phyloP scores from a whole-genome alignment of 2,329 filamentous ascomycete genomes.

The Colletotrichum lindemuthianum region DNA sequence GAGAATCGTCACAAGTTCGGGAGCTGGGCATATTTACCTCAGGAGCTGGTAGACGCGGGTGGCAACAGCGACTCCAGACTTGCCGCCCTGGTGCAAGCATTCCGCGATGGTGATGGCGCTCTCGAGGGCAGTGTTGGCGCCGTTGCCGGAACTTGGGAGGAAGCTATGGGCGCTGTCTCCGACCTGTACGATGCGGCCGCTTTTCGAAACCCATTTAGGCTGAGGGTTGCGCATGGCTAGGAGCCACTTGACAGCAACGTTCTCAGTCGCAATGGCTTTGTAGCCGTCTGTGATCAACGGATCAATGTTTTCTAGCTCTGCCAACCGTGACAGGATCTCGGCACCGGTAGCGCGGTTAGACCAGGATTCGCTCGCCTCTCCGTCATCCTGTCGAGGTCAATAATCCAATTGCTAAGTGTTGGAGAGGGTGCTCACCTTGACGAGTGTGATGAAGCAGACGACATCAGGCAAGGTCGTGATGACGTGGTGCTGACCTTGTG shows the following conservation, averaged over 20 bases:
- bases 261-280: not conserved
- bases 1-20: not conserved
- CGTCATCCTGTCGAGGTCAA: not conserved
- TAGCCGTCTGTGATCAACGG: not conserved
- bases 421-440: not conserved
- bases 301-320: not conserved
- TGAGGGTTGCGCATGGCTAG: slow-evolving; percentile 33
- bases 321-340: not conserved
- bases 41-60: not conserved
- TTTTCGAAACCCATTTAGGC: slow-evolving; percentile 30
- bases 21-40: not conserved
- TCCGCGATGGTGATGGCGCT: slow-evolving; percentile 35
- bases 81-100: not conserved
- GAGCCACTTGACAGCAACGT: slow-evolving; percentile 21
- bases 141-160: slow-evolving; percentile 36
- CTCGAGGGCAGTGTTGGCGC: slow-evolving; percentile 38
- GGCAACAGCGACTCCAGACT: not conserved
- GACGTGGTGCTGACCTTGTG: not conserved
- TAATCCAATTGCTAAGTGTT: not conserved
- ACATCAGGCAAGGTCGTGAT: not conserved
- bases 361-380: not conserved
- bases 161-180: slow-evolving; percentile 39
- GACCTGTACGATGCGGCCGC: slow-evolving; percentile 36
- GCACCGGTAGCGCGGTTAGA: not conserved
- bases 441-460: not conserved